Evolutionary conservation across 179 eudicot species (phyloP).

Genomic region (Amaranthus tricolor): DNA sequence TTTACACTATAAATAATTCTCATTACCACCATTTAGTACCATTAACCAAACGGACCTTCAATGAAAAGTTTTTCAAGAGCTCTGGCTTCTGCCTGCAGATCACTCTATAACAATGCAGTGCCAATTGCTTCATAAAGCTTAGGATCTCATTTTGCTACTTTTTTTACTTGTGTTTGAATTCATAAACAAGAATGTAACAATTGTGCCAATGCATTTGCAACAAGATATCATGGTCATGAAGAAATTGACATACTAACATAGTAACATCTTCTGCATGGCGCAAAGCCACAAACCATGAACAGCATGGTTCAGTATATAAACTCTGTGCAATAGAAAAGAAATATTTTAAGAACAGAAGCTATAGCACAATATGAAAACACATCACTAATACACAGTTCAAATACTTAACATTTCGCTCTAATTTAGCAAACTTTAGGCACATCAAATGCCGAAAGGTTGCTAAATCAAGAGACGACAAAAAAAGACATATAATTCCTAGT

Average conservation of each 20-base stretch:
- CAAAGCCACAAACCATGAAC: constrained; percentile 11
- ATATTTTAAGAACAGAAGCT: neutral
- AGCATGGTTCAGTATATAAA: constrained; percentile 13
- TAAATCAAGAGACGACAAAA: constrained; percentile 21
- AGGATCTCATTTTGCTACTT: no score
- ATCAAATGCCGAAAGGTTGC: constrained; percentile 19
- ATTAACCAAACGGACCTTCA: no score
- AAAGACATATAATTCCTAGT: constrained; percentile 2
- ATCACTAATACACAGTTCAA: neutral
- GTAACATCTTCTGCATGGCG: neutral
- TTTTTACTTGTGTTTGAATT: no score
- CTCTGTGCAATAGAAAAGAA: constrained; percentile 19
- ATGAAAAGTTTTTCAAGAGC: no score
- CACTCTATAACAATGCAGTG: no score
- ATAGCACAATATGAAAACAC: neutral
- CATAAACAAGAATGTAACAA: neutral
- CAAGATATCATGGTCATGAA: neutral
- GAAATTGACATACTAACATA: neutral
- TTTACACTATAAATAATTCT: no score
- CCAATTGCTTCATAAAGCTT: no score
- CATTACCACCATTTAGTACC: no score
- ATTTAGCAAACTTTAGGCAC: constrained; percentile 19
- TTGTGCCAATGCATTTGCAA: constrained; percentile 5
- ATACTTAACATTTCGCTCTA: constrained; percentile 4
- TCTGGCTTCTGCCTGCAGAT: no score